A percentile compares a stretch with the other conserved stretches of the same genome.
These are phyloP conservation scores for Zoysia matrella DNA, from an alignment of 202 grass and related monocot species.

Conservation along the genomic window DNA sequence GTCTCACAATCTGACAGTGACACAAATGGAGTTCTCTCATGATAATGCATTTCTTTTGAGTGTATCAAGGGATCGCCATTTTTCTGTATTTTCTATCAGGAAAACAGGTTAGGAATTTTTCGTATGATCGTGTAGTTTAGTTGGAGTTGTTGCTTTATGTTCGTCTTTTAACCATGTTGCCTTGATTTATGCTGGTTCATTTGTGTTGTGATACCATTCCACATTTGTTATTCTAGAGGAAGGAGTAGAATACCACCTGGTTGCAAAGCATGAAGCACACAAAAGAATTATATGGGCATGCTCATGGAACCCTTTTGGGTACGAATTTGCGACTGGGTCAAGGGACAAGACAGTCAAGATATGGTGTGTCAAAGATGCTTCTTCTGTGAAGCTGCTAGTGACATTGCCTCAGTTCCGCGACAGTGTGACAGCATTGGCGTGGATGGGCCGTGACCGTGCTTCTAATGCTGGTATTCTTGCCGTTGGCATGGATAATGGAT, in stretches of 20 bases:
- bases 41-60: slow-evolving; percentile 78
- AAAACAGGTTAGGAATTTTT: slow-evolving; percentile 56
- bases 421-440: slow-evolving; percentile 90
- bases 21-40: slow-evolving; percentile 89
- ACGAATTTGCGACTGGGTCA: slow-evolving; percentile 94
- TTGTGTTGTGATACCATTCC: slow-evolving; percentile 17
- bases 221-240: slow-evolving; percentile 56
- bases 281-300: slow-evolving; percentile 99
- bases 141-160: slow-evolving; percentile 30
- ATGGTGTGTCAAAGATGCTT: slow-evolving; percentile 61
- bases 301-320: slow-evolving; percentile 82
- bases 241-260: slow-evolving; percentile 53
- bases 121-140: slow-evolving; percentile 19
- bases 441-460: slow-evolving; percentile 61
- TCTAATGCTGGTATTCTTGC: slow-evolving; percentile 66
- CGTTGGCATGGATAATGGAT: slow-evolving; percentile 87
- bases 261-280: slow-evolving; percentile 85
- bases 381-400: slow-evolving; percentile 68
- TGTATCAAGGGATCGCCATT: slow-evolving; percentile 87
- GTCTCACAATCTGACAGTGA: slow-evolving; percentile 92
- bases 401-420: slow-evolving; percentile 79
- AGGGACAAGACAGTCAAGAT: slow-evolving; percentile 98
- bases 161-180: background rate
- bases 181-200: background rate
- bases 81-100: slow-evolving; percentile 69